phyloP scores from a whole-genome alignment of 495 filamentous ascomycete genomes.

The Aspergillus ostianus region DNA sequence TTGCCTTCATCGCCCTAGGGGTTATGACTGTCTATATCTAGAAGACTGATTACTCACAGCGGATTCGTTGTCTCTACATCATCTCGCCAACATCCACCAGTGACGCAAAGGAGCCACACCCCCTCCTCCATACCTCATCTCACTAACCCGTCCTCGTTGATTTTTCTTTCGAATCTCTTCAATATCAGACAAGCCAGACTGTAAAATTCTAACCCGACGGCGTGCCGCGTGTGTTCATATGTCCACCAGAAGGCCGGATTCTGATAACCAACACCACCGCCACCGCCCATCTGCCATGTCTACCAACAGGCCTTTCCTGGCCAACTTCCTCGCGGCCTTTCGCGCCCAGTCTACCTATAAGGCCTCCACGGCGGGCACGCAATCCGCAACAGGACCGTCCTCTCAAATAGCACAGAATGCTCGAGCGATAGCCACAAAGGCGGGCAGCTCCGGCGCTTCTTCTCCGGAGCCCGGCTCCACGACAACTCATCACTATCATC shows the following conservation, averaged over 20 bases:
- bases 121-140: background rate
- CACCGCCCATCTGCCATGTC: slow-evolving; percentile 34
- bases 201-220: background rate
- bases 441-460: slow-evolving; percentile 20
- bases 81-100: background rate
- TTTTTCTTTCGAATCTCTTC: background rate
- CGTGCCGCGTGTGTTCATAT: background rate
- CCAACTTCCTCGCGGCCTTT: slow-evolving; percentile 84
- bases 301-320: slow-evolving; percentile 80
- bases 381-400: slow-evolving; percentile 22
- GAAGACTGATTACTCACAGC: background rate
- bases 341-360: slow-evolving; percentile 59
- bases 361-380: slow-evolving; percentile 31
- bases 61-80: background rate
- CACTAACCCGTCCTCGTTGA: background rate
- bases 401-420: slow-evolving; percentile 40
- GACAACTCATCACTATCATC: slow-evolving; percentile 23
- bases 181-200: background rate
- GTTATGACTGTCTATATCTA: background rate
- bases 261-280: background rate
- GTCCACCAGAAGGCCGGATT: background rate
- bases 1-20: background rate
- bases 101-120: background rate
- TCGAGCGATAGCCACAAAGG: slow-evolving; percentile 45
- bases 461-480: slow-evolving; percentile 18